Percentiles rank a stretch among this genome's conserved stretches.
These are phyloP conservation scores for Gnetum montanum DNA, from an alignment of 75 land plant genomes.

Conservation along the genomic window DNA sequence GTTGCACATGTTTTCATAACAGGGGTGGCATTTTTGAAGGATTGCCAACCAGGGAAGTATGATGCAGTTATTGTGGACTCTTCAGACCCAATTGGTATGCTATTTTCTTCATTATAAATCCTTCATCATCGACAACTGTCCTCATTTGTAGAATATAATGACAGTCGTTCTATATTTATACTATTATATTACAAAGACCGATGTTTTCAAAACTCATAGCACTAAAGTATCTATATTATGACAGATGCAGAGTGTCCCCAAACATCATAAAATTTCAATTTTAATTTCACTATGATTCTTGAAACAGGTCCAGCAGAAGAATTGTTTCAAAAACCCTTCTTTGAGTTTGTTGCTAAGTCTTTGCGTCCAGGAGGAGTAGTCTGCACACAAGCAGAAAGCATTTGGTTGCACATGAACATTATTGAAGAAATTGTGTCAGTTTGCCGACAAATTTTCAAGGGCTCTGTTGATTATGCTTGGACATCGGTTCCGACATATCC, in stretches of 20 bases:
- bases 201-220: too few species aligned
- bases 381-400: slow-evolving; percentile 95
- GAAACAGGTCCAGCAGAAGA: slow-evolving; percentile 86
- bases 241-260: too few species aligned
- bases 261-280: too few species aligned
- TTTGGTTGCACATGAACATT: slow-evolving; percentile 95
- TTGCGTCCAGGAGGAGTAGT: slow-evolving; percentile 97
- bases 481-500: slow-evolving; percentile 97
- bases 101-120: not conserved
- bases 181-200: too few species aligned
- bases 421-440: slow-evolving; percentile 78
- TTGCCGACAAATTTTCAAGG: slow-evolving; percentile 86
- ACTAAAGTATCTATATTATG: too few species aligned
- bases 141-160: too few species aligned
- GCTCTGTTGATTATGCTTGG: slow-evolving; percentile 98
- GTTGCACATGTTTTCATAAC: slow-evolving; percentile 9
- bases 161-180: too few species aligned
- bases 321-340: slow-evolving; percentile 95
- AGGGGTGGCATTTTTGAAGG: slow-evolving; percentile 86
- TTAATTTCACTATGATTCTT: too few species aligned
- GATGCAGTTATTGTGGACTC: slow-evolving; percentile 97
- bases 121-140: not conserved
- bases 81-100: slow-evolving; percentile 88
- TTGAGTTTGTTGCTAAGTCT: slow-evolving; percentile 72
- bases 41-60: slow-evolving; percentile 70